Percentiles rank a stretch among this genome's conserved stretches.
Evolutionary conservation across 495 filamentous ascomycete species (phyloP).

Genomic region (Xylaria acuta): DNA sequence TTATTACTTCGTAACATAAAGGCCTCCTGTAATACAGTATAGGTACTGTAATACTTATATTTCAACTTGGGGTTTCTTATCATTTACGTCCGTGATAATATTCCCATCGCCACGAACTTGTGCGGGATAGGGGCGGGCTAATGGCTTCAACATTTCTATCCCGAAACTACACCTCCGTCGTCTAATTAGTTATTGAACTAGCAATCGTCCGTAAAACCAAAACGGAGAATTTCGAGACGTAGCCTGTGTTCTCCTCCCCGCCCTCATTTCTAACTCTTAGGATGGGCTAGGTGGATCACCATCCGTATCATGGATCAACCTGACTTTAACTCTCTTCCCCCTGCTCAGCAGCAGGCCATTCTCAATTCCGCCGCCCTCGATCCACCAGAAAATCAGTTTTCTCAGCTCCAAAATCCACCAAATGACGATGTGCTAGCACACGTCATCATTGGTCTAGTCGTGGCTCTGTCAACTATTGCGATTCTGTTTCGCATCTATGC

Average conservation of each 20-base stretch:
- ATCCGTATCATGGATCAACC: no score
- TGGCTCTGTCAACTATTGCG: neutral
- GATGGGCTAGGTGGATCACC: no score
- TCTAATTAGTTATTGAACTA: no score
- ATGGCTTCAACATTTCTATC: neutral
- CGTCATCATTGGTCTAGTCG: neutral
- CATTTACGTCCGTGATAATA: neutral
- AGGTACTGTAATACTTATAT: no score
- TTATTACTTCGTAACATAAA: no score
- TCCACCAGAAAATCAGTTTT: neutral
- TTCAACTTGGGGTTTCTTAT: neutral
- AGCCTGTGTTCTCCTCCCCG: no score
- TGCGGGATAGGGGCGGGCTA: neutral
- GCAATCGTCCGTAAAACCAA: neutral
- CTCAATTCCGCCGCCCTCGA: neutral
- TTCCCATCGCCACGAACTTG: neutral
- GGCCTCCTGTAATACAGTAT: no score
- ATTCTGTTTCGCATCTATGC: neutral
- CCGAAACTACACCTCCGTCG: neutral
- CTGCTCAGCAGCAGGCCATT: neutral
- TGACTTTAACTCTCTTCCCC: neutral
- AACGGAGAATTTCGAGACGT: neutral
- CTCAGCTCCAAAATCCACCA: neutral
- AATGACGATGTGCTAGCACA: neutral
- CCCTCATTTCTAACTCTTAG: no score